These are phyloP conservation scores for Thielaviopsis punctulata DNA, from an alignment of 2,329 filamentous ascomycete genomes.

Conservation along the genomic window DNA sequence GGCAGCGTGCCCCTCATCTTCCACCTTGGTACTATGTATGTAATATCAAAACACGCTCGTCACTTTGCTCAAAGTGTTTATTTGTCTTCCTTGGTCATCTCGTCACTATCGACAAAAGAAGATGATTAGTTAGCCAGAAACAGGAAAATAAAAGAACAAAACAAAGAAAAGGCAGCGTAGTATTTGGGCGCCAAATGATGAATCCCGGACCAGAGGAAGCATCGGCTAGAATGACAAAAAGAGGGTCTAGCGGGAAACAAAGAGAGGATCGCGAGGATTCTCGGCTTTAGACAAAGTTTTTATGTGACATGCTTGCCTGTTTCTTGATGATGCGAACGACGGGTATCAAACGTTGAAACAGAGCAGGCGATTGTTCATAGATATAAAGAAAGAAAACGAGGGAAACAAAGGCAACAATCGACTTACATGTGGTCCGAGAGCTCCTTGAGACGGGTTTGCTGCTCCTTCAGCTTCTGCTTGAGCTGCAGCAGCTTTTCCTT, in stretches of 20 bases:
- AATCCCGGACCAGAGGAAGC: background rate
- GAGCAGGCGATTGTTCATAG: too few relatives aligned
- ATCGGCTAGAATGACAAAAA: background rate
- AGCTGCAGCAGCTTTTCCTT: conserved; percentile 73
- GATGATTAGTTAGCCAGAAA: background rate
- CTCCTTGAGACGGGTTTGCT: conserved; percentile 69
- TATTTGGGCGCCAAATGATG: background rate
- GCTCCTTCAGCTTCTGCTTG: conserved; percentile 54
- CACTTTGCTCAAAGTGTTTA: conserved; percentile 19
- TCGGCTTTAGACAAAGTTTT: background rate
- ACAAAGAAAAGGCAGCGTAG: background rate
- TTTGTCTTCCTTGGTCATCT: conserved; percentile 55
- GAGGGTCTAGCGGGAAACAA: background rate
- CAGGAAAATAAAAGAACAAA: background rate
- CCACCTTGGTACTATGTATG: too few relatives aligned
- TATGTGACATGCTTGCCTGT: too few relatives aligned
- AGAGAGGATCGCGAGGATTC: background rate
- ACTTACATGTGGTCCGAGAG: conserved; percentile 75
- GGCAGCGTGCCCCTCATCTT: too few relatives aligned
- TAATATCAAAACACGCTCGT: background rate
- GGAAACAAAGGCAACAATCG: background rate
- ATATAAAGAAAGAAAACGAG: background rate
- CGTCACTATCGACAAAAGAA: conserved; percentile 37
- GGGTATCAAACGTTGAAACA: too few relatives aligned
- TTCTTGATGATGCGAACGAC: too few relatives aligned